Evolutionary conservation across 495 filamentous ascomycete species (phyloP).

Genomic region (Xeromyces bisporus): DNA sequence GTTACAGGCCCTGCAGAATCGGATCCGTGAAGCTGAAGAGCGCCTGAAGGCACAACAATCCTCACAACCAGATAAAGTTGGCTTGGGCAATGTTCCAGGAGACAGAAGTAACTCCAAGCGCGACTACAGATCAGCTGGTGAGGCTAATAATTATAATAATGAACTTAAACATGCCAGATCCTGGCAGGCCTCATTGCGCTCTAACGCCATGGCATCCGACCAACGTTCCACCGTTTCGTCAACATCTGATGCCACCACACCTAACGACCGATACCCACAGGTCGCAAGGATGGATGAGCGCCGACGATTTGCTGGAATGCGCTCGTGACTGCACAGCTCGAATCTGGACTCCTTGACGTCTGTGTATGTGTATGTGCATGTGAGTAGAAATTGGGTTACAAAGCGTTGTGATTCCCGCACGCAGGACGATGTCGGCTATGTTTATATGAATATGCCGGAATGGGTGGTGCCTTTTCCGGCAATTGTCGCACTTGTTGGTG

Average conservation of each 20-base stretch:
- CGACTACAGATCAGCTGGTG: constrained; percentile 11
- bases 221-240: constrained; percentile 7
- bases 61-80: constrained; percentile 3
- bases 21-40: constrained; percentile 69
- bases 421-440: constrained; percentile 3
- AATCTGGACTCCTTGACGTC: background rate
- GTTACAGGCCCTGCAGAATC: constrained; percentile 68
- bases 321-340: constrained; percentile 6
- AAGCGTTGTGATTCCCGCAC: constrained; percentile 1
- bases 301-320: too few relatives aligned
- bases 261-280: too few relatives aligned
- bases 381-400: constrained; percentile 7
- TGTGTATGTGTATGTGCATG: constrained; percentile 4
- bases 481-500: constrained; percentile 2
- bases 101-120: constrained; percentile 3
- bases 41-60: constrained; percentile 42
- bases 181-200: too few relatives aligned
- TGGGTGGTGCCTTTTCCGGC: constrained; percentile 2
- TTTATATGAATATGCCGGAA: constrained; percentile 2
- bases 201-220: constrained; percentile 5
- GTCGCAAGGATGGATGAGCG: too few relatives aligned
- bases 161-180: background rate
- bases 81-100: constrained; percentile 1
- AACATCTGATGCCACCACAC: constrained; percentile 6
- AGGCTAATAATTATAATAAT: constrained; percentile 4